Conservation (phyloP, 129 eudicot genomes). For the Escallonia herrerae region DNA sequence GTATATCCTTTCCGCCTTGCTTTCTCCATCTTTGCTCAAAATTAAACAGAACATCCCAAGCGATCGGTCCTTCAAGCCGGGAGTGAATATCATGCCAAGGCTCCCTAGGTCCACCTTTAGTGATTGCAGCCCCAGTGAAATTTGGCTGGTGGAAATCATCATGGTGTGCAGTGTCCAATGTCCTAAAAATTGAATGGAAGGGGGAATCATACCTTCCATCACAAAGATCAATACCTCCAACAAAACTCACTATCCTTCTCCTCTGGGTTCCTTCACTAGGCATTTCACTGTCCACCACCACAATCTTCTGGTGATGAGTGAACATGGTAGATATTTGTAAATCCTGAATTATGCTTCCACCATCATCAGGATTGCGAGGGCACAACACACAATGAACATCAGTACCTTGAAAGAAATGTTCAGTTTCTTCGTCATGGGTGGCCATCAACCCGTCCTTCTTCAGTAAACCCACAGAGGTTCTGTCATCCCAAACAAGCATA, state of each 20-base stretch:
- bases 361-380: slow-evolving; percentile 79
- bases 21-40: slow-evolving; percentile 82
- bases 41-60: slow-evolving; percentile 73
- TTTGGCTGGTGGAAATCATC: slow-evolving; percentile 83
- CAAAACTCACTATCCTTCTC: slow-evolving; percentile 68
- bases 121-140: slow-evolving; percentile 42
- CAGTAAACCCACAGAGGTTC: slow-evolving; percentile 52
- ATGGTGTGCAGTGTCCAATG: slow-evolving; percentile 63
- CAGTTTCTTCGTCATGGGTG: slow-evolving; percentile 83
- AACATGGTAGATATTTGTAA: slow-evolving; percentile 76
- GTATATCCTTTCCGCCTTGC: slow-evolving; percentile 71
- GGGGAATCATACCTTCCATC: slow-evolving; percentile 78
- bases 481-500: slow-evolving; percentile 73
- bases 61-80: slow-evolving; percentile 63
- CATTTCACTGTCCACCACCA: slow-evolving; percentile 55
- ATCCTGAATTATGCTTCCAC: slow-evolving; percentile 66
- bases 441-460: slow-evolving; percentile 80
- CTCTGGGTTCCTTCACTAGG: slow-evolving; percentile 41
- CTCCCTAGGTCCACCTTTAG: slow-evolving; percentile 79
- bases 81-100: slow-evolving; percentile 92
- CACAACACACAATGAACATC: slow-evolving; percentile 62
- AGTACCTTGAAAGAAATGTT: slow-evolving; percentile 41
- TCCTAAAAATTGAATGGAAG: slow-evolving; percentile 68
- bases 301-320: slow-evolving; percentile 78
- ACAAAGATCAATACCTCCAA: slow-evolving; percentile 78